Evolutionary conservation across 1,139 yeast species (phyloP), one percentile per base, ranked within the genome.

Genomic region (Diutina pseudorugosa): DNA sequence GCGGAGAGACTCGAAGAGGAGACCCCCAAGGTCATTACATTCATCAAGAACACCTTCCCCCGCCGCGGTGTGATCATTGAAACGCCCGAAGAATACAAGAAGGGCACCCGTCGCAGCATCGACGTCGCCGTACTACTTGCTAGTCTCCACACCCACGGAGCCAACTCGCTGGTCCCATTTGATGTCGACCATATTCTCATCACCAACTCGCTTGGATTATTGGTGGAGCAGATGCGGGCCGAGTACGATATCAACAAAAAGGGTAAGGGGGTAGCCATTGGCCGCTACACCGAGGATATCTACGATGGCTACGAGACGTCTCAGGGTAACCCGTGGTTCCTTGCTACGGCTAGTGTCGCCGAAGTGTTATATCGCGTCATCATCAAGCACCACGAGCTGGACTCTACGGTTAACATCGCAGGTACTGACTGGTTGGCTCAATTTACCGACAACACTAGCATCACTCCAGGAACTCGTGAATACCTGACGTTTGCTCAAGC

Each of bases 241-340:
- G 69, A 93, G 53, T 90, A 85, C 63, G 94, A 95, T 1, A 76
- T 91, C 45, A 91, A 91, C 65, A 77, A 73, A 5, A 54, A 56
- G 36, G 68, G 68, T 21, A 60, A 69, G 23, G 95, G 94, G 0
- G 81, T 84, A 47, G 96, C 87, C 0, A 68, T 91, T 51, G 98
- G 98, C 1, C 73, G 98, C 61, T 93, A 93, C 62, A 96, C 97
- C 0, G 98, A 91, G 62, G 98, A 93, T 67, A 67, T 85, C 12
- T 93, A 93, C 65, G 86, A 91, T 65, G 98, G 98, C 0, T 71
- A 76, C 55, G 83, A 82, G 0, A 72, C 77, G 0, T 74, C 85
- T 16, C 85, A 82, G 59, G 98, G 97, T 2, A 93, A 93, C 62
- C 98, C 98, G 2, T 93, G 98, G 98, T 91, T 91, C 63, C 77